Evolutionary conservation across 2,329 filamentous ascomycete species (phyloP), one percentile per base, ranked within the genome.

Genomic region (Herpotrichia juniperi): DNA sequence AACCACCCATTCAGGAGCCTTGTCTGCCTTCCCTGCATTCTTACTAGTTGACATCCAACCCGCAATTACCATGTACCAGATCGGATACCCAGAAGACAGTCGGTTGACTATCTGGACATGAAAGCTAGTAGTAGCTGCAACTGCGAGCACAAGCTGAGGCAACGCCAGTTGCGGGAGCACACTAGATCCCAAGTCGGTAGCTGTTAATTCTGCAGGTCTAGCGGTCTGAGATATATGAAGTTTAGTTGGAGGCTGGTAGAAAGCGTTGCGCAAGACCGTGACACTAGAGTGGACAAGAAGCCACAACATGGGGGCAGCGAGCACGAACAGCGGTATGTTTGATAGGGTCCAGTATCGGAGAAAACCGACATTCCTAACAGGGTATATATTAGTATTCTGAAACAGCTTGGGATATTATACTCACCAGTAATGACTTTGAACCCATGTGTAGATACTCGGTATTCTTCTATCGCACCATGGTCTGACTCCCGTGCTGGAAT

Each of bases 61-160:
- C 1, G 89, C 90, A 32, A 96, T 71, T 80, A 88, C 91, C 80
- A 89, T 87, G 69, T 96, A 94, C 91, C 92, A 97, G 16, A 94
- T 75, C 1, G 92, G 90, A 72, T 93, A 96, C 0, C 87, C 93
- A 0, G 93, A 96, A 1, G 91, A 88, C 14, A 99, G 82, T 21
- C 94, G 85, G 39, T 89, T 96, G 64, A 97, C 88, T 61, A 99
- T 96, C 74, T 99, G 94, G 22, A 97, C 89, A 69, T 99, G 94
- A 68, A 96, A 96, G 57, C 79, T 91, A 11, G 87, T 91, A 17
- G 93, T 74, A 17, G 91, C 90, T 53, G 93, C 73, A 2, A 84
- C 54, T 1, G 88, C 87, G 16, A 99, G 79, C 3, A 93, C 51
- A 1, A 89, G 73, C 72, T 99, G 93, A 3, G 85, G 83, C 3